A percentile compares a stretch with the other conserved stretches of the same genome.
Conservation (phyloP, 805 yeast genomes). For the Metahyphopichia silvanorum region DNA sequence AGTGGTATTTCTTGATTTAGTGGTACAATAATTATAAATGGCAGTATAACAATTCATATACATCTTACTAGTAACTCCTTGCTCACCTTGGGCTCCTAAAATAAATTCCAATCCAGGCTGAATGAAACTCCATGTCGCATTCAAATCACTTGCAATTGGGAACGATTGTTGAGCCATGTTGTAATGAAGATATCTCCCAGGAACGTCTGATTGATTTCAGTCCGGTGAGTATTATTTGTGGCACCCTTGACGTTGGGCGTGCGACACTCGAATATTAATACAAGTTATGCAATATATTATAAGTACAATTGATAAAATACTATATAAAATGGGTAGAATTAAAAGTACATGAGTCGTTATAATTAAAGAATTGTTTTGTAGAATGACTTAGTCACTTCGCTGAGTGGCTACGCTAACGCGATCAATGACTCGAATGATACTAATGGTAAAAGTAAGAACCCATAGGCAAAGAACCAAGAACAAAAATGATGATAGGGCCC, state of each 20-base stretch:
- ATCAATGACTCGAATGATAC: conserved; percentile 79
- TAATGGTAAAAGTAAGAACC: conserved; percentile 82
- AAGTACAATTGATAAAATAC: no score
- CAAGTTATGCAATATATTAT: no score
- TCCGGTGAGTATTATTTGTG: no score
- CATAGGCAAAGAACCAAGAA: conserved; percentile 74
- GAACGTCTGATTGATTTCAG: no score
- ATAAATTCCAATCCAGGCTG: conserved; percentile 74
- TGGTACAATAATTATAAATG: conserved; percentile 88
- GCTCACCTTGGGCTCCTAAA: conserved; percentile 64
- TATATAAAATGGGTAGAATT: no score
- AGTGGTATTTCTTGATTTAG: conserved; percentile 57
- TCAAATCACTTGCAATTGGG: conserved; percentile 59
- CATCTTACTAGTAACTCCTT: conserved; percentile 63
- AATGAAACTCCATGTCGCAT: conserved; percentile 73
- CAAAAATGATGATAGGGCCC: conserved; percentile 73
- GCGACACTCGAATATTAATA: no score
- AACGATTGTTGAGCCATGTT: conserved; percentile 14
- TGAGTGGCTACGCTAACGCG: conserved; percentile 35
- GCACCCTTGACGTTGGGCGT: no score
- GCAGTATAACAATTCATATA: conserved; percentile 91
- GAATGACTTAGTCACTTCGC: conserved; percentile 6
- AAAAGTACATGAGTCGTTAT: no score
- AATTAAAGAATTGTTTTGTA: no score
- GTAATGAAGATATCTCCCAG: no score